Conservation (phyloP, 148 eudicot genomes). For the Nyssa sinensis region DNA sequence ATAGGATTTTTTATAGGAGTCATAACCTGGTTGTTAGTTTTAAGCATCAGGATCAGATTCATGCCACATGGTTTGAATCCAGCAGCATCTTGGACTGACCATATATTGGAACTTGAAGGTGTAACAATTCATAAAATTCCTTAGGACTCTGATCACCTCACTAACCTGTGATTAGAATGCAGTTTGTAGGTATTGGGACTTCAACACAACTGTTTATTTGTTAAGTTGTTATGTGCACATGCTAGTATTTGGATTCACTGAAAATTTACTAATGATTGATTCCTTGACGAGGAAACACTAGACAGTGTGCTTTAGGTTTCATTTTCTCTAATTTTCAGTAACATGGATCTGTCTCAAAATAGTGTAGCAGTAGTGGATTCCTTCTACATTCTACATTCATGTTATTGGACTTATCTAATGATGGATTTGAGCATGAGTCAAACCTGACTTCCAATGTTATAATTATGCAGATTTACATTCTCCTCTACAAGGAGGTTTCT, state of each 20-base stretch:
- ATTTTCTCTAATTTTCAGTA: no score
- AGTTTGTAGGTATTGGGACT: not conserved
- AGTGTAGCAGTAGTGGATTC: no score
- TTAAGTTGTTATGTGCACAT: not conserved
- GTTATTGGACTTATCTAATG: no score
- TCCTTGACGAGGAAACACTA: not conserved
- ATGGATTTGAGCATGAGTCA: no score
- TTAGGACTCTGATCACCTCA: no score
- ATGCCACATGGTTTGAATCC: not conserved
- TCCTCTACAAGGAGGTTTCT: conserved; percentile 90
- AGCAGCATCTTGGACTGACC: not conserved
- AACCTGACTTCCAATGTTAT: no score
- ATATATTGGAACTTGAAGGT: not conserved
- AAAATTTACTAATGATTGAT: not conserved
- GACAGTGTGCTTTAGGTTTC: not conserved
- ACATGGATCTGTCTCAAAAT: no score
- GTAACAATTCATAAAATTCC: no score
- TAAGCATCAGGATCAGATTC: not conserved
- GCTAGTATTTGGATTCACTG: not conserved
- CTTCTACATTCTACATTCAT: no score
- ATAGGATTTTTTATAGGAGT: not conserved
- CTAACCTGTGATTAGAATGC: no score
- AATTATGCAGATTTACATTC: conserved; percentile 84
- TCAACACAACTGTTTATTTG: not conserved
- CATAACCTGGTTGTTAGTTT: not conserved